Conservation (phyloP, 2,329 filamentous ascomycete genomes). For the Clonostachys chloroleuca region DNA sequence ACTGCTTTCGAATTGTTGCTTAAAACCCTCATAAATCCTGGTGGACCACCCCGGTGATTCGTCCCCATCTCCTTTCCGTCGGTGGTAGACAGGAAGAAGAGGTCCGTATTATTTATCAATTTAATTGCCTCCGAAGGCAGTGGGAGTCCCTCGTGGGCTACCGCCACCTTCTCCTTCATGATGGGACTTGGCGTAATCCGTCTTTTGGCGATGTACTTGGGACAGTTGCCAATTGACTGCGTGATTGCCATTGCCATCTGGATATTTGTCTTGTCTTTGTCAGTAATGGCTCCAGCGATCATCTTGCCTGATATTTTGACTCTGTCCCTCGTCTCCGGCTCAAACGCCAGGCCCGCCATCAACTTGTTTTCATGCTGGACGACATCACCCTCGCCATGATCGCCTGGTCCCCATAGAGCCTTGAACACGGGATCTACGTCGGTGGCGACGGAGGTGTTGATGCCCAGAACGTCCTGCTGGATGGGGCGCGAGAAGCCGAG, state of each 20-base stretch:
- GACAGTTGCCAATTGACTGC: slow-evolving; percentile 76
- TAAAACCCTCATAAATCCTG: slow-evolving; percentile 68
- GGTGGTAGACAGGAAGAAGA: slow-evolving; percentile 73
- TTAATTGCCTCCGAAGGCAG: slow-evolving; percentile 51
- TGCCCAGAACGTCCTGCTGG: slow-evolving; percentile 57
- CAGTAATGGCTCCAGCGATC: slow-evolving; percentile 54
- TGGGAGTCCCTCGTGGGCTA: slow-evolving; percentile 25
- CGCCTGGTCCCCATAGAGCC: slow-evolving; percentile 47
- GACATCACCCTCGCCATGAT: slow-evolving; percentile 32
- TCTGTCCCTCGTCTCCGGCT: slow-evolving; percentile 47
- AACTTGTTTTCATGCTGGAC: slow-evolving; percentile 30
- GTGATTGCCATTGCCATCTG: slow-evolving; percentile 64
- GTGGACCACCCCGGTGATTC: slow-evolving; percentile 73
- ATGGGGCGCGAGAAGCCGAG: slow-evolving; percentile 62
- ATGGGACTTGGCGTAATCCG: slow-evolving; percentile 38
- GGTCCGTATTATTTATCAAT: slow-evolving; percentile 61
- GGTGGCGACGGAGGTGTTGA: slow-evolving; percentile 57
- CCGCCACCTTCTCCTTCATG: slow-evolving; percentile 23
- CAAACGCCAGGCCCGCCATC: slow-evolving; percentile 53
- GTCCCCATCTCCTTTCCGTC: slow-evolving; percentile 72
- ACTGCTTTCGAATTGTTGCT: slow-evolving; percentile 42
- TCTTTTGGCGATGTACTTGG: slow-evolving; percentile 82
- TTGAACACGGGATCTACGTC: slow-evolving; percentile 66
- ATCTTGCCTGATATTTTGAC: slow-evolving; percentile 72
- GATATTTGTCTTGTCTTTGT: slow-evolving; percentile 26